Evolutionary conservation across 2,329 filamentous ascomycete species (phyloP).

Genomic region (Aspergillus novoparasiticus): DNA sequence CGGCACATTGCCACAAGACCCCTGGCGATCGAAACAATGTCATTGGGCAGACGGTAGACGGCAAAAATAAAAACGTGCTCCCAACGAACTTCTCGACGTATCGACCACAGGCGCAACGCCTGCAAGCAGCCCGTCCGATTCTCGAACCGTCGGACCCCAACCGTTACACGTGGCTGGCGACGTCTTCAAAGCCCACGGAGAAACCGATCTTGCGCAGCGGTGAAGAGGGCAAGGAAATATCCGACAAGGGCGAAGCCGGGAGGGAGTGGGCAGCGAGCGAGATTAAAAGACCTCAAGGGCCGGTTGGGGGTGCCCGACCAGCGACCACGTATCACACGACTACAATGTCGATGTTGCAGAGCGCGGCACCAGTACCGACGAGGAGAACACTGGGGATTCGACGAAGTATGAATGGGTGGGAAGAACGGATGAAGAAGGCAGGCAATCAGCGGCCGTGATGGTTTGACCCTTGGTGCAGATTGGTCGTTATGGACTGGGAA

Average conservation of each 20-base stretch:
- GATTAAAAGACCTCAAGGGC: constrained; percentile 28
- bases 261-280: constrained; percentile 24
- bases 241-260: constrained; percentile 13
- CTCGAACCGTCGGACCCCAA: constrained; percentile 35
- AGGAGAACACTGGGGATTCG: constrained; percentile 47
- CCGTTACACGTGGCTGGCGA: constrained; percentile 40
- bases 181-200: constrained; percentile 24
- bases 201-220: constrained; percentile 20
- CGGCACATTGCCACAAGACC: constrained; percentile 14
- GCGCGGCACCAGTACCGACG: constrained; percentile 22
- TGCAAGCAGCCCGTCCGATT: constrained; percentile 34
- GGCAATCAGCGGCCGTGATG: constrained; percentile 20
- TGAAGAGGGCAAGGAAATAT: constrained; percentile 14
- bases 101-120: constrained; percentile 35
- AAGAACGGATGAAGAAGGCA: constrained; percentile 40
- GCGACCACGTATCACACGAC: constrained; percentile 43
- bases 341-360: constrained; percentile 40
- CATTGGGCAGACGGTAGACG: constrained; percentile 10
- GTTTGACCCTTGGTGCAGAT: background rate
- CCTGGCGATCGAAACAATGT: constrained; percentile 14
- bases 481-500: background rate
- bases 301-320: constrained; percentile 26
- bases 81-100: constrained; percentile 28
- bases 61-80: constrained; percentile 15
- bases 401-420: constrained; percentile 48